Base-by-base conservation (phyloP, 495 filamentous ascomycete species). In the Penicillium parvum region DNA sequence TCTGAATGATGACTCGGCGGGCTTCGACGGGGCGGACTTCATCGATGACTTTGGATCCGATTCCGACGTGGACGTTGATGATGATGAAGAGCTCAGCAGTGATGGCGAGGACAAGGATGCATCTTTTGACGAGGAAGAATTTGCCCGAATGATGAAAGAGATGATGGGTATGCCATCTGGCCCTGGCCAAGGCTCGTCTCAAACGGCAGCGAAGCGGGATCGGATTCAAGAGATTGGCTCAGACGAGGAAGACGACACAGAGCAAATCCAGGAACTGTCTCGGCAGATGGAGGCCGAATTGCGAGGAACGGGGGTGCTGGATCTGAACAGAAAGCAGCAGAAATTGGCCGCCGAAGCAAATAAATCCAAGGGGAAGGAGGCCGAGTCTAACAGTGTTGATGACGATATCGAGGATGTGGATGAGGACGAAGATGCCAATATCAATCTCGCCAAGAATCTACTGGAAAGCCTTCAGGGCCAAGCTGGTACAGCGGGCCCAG, bases 391-490 rank as follows among this genome's bases (percentile, higher is more conserved):
- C 14, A 33, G 15, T 6, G 49, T 46, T 14, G 49, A 43, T 14
- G 32, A 34, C 5, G 47, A 49, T 12, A 47, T 54, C 11, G 56
- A 74, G 10, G 83, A 83, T 44, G 73, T 89, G 7, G 50, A 57
- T 18, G 56, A 74, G 11, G 83, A 83, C 43, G 74, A 90, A 8
- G 74, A 90, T 45, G 77, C 88, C 30, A 88, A 96, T 53, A 85
- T 87, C 57, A 89, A 90, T 36, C 76, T 98, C 4, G 90, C 86
- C 25, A 88, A 87, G 58, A 96, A 96, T 56, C 63, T 96, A 16
- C 68, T 96, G n/a, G 86, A 95, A 65, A 87, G 84, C 55, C 88
- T 97, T 56, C 92, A 95, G 51, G 81, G 83, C 19, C 90, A 96
- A 58, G 87, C 69, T 4, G 91, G 91, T 26, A 75, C 84, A 65